A percentile compares a stretch with the other conserved stretches of the same genome.
These are phyloP conservation scores for Lentinula raphanica DNA, from an alignment of 768 basidiomycete species.

Conservation along the genomic window DNA sequence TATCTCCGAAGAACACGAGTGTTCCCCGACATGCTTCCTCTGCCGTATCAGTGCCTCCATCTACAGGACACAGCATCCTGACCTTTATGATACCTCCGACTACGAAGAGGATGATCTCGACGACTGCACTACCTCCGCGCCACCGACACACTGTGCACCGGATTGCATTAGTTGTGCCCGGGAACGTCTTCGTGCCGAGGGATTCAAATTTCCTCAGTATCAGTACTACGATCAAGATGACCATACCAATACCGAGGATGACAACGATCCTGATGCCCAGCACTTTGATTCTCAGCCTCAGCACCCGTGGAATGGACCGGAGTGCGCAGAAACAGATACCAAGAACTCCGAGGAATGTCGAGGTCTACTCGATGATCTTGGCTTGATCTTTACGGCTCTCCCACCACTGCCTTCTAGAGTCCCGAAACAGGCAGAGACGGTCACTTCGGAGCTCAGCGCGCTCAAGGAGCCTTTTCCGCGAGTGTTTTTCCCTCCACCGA, in stretches of 20 bases:
- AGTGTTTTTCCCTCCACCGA: constrained; percentile 1
- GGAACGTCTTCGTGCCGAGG: neutral
- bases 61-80: neutral
- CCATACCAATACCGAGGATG: neutral
- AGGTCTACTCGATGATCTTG: too few species aligned
- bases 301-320: neutral
- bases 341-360: neutral
- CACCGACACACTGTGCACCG: neutral
- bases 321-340: neutral
- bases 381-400: neutral
- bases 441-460: neutral
- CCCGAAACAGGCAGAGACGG: neutral
- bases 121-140: neutral
- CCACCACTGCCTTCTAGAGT: neutral
- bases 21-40: neutral
- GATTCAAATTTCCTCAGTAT: neutral
- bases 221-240: neutral
- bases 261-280: neutral
- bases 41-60: neutral
- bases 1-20: neutral
- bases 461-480: neutral
- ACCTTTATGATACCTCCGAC: neutral
- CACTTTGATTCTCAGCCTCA: neutral
- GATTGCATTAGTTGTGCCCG: constrained; percentile 2
- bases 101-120: neutral